phyloP scores from a whole-genome alignment of 495 filamentous ascomycete species.

The Penicillium diatomitis region DNA sequence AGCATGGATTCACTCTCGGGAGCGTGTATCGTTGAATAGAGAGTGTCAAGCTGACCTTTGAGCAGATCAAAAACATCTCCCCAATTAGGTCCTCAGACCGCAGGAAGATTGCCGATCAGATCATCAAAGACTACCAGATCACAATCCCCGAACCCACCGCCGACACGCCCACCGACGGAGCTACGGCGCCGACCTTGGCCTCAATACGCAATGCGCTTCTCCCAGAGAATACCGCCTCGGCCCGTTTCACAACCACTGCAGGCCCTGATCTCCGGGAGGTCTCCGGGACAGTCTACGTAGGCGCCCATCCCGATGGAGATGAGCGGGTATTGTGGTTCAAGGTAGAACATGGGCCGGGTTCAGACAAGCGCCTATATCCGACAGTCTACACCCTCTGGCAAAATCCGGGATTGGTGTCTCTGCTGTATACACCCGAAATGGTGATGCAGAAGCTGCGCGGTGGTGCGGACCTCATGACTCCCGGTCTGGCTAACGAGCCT shows the following conservation, averaged over 20 bases:
- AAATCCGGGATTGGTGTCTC: slow-evolving; percentile 50
- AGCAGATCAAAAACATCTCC: slow-evolving; percentile 59
- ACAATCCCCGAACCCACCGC: slow-evolving; percentile 29
- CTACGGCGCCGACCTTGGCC: slow-evolving; percentile 36
- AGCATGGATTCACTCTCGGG: no score
- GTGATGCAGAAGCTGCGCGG: slow-evolving; percentile 56
- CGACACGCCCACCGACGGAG: slow-evolving; percentile 28
- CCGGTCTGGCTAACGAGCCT: slow-evolving; percentile 58
- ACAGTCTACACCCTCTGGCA: slow-evolving; percentile 64
- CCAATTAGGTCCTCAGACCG: slow-evolving; percentile 65
- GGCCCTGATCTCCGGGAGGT: slow-evolving; percentile 57
- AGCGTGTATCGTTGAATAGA: not conserved
- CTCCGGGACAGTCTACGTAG: slow-evolving; percentile 58
- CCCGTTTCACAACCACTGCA: slow-evolving; percentile 60
- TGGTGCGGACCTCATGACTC: slow-evolving; percentile 69
- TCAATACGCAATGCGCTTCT: slow-evolving; percentile 53
- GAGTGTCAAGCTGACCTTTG: not conserved
- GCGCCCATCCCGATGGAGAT: slow-evolving; percentile 46
- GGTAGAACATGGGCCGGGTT: slow-evolving; percentile 47
- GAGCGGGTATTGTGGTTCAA: slow-evolving; percentile 63
- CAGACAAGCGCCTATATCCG: slow-evolving; percentile 47
- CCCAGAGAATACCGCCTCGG: slow-evolving; percentile 54
- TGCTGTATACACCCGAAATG: slow-evolving; percentile 53
- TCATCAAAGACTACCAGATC: slow-evolving; percentile 55
- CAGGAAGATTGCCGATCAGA: slow-evolving; percentile 59